Percentiles rank a stretch among this genome's conserved stretches.
These are phyloP conservation scores for Globisporangium parvum DNA, from an alignment of 352 stramenopile species.

Conservation along the genomic window DNA sequence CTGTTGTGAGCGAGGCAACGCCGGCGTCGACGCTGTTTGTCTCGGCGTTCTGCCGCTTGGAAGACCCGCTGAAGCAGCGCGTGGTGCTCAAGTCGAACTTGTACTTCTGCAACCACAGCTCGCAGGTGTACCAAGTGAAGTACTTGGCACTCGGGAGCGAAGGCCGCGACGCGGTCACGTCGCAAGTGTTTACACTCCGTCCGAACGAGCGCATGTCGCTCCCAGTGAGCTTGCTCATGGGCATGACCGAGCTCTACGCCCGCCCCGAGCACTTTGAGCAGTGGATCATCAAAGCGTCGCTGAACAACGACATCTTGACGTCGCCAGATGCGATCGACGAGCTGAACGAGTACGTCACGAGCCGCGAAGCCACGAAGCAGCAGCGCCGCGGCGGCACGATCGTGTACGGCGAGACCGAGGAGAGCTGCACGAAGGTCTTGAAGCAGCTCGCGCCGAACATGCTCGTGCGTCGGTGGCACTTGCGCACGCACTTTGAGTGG, in stretches of 20 bases:
- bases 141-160: slow-evolving; percentile 56
- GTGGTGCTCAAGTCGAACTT: slow-evolving; percentile 78
- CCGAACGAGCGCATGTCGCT: slow-evolving; percentile 64
- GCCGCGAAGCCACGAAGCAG: slow-evolving; percentile 37
- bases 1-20: slow-evolving; percentile 30
- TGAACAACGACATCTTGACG: slow-evolving; percentile 77
- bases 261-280: slow-evolving; percentile 56
- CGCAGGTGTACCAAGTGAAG: slow-evolving; percentile 66
- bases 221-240: slow-evolving; percentile 67
- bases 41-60: slow-evolving; percentile 59
- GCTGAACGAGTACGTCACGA: slow-evolving; percentile 47
- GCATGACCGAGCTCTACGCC: slow-evolving; percentile 78
- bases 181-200: slow-evolving; percentile 47
- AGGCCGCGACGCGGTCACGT: slow-evolving; percentile 40
- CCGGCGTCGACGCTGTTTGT: slow-evolving; percentile 51
- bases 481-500: slow-evolving; percentile 77
- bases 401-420: slow-evolving; percentile 68
- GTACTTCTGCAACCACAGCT: slow-evolving; percentile 78
- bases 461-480: slow-evolving; percentile 65
- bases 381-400: slow-evolving; percentile 62
- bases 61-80: slow-evolving; percentile 52
- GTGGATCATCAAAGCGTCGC: slow-evolving; percentile 66
- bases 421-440: slow-evolving; percentile 66
- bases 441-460: slow-evolving; percentile 72
- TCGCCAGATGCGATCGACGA: slow-evolving; percentile 48